Base-by-base conservation (phyloP, 805 yeast genomes). In the Sugiyamaella floridensis region DNA sequence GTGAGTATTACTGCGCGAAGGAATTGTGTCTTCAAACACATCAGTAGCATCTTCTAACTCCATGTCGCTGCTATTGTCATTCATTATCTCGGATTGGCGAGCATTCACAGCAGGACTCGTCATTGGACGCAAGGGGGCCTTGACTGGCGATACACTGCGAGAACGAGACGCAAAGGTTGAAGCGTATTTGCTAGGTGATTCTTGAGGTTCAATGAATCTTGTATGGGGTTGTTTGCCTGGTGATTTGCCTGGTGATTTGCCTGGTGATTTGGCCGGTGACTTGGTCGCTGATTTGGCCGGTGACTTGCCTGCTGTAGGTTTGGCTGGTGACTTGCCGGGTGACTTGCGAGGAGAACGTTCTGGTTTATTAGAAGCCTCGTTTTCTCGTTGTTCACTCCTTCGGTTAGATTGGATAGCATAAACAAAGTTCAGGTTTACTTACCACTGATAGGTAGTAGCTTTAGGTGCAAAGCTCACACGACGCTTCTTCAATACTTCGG, bases 381-480 rank as follows among this genome's bases (percentile, higher is more conserved):
- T 43, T 14, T 26, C 46, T 5, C 16, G n/a, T 19, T 43, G 28
- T 6, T 43, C n/a, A 28, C 14, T 32, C 16, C 40, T 42, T 8
- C n/a, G 42, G 45, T n/a, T 10, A 34, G 42, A 44, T 37, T 40
- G 19, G 43, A 22, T 37, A 47, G 16, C 32, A n/a, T 34, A 18
- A 12, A 11, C 4, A n/a, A 14, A 26, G 11, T 5, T 19, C 8
- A 6, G 16, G 16, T 7, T 5, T 8, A 49, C 52, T 28, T 44
- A 49, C 52, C 48, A 43, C 18, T 43, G 47, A 16, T 49, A 49
- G 4, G 52, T 44, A 7, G 47, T 42, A 5, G 57, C 54, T 26
- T 82, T 86, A 0, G 86, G 86, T 0, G 90, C 90, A 72, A 86
- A 86, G 4, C 89, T 82, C 4, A 86, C 92, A 22, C 92, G 68